Evolutionary conservation across 768 basidiomycete species (phyloP).

Genomic region (Asterophora parasitica): DNA sequence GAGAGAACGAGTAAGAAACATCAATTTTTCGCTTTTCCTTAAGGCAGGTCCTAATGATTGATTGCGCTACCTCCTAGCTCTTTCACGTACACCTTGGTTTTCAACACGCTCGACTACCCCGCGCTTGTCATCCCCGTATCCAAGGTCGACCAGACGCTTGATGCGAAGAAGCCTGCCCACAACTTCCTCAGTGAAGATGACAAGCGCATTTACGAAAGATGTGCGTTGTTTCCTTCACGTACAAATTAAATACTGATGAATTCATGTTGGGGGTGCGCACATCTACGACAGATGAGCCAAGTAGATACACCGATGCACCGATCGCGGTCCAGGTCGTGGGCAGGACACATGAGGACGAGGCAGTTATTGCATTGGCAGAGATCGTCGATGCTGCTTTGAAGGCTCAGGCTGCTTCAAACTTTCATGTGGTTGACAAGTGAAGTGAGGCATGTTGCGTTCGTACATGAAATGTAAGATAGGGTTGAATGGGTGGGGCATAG

Average conservation of each 20-base stretch:
- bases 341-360: conserved; percentile 71
- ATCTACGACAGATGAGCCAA: conserved; percentile 46
- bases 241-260: not conserved
- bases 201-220: conserved; percentile 43
- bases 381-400: conserved; percentile 50
- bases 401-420: not conserved
- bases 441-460: too few species aligned
- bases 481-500: too few species aligned
- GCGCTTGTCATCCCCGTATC: conserved; percentile 62
- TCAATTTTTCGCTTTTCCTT: too few species aligned
- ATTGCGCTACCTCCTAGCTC: conserved; percentile 25
- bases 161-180: conserved; percentile 39
- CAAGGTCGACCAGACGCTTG: conserved; percentile 48
- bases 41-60: not conserved
- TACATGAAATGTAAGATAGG: too few species aligned
- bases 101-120: conserved; percentile 67
- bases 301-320: conserved; percentile 51
- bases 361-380: conserved; percentile 63
- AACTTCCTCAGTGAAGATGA: conserved; percentile 48
- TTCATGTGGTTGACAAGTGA: too few species aligned
- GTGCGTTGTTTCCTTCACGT: conserved; percentile 31
- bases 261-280: too few species aligned
- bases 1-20: conserved; percentile 41
- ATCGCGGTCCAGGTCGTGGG: conserved; percentile 64
- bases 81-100: conserved; percentile 53